These are phyloP conservation scores for Neopestalotiopsis rosae DNA, from an alignment of 2,329 filamentous ascomycete genomes.

Conservation along the genomic window DNA sequence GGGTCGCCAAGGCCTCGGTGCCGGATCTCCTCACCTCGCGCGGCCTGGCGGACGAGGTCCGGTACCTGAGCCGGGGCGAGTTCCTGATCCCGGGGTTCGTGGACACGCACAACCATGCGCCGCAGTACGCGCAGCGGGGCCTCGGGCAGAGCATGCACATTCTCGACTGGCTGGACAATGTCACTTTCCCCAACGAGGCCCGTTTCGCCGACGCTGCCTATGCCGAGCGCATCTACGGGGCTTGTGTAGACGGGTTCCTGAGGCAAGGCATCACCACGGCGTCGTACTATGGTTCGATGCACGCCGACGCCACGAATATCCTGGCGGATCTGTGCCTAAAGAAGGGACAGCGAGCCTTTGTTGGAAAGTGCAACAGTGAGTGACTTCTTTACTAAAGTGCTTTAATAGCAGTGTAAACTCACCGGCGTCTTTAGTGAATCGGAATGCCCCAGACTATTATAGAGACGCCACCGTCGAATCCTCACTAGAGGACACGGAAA, in stretches of 20 bases:
- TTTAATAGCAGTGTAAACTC: neutral
- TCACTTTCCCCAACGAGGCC: conserved; percentile 70
- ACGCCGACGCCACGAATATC: conserved; percentile 60
- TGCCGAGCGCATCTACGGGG: conserved; percentile 55
- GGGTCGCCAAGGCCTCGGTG: conserved; percentile 24
- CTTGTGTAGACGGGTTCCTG: conserved; percentile 62
- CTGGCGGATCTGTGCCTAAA: conserved; percentile 59
- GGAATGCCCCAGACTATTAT: conserved; percentile 60
- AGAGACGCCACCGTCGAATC: conserved; percentile 50
- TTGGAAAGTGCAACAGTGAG: conserved; percentile 64
- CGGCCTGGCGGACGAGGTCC: conserved; percentile 26
- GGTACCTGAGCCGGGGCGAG: conserved; percentile 44
- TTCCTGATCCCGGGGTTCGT: conserved; percentile 66
- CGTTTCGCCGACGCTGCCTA: conserved; percentile 61
- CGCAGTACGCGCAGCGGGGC: conserved; percentile 56
- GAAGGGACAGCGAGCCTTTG: conserved; percentile 62
- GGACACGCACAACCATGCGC: conserved; percentile 73
- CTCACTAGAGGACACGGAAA: conserved; percentile 54
- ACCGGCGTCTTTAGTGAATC: conserved; percentile 43
- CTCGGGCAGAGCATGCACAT: conserved; percentile 53
- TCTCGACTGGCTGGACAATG: conserved; percentile 60
- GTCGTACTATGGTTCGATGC: conserved; percentile 63
- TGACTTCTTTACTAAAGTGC: neutral
- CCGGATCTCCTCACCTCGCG: conserved; percentile 20
- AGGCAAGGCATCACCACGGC: conserved; percentile 67